phyloP scores from a whole-genome alignment of 257 asterid genomes.

The Solanum pennellii region DNA sequence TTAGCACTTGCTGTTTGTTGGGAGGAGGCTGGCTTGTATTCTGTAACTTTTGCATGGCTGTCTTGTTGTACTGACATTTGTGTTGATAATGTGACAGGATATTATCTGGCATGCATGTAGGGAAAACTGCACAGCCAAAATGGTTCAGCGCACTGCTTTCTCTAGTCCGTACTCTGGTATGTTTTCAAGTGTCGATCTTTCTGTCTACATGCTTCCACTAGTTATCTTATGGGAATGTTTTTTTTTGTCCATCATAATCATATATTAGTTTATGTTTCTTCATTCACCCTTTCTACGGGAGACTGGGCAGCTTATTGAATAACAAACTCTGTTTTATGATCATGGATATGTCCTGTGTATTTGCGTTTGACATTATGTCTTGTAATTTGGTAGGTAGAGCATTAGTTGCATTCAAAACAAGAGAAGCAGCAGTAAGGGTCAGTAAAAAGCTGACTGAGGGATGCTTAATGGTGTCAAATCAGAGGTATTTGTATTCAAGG shows the following conservation, averaged over 20 bases:
- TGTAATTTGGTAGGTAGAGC: conserved; percentile 57
- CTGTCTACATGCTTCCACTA: not conserved
- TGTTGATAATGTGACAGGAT: conserved; percentile 41
- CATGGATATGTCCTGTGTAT: not conserved
- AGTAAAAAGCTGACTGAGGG: conserved; percentile 30
- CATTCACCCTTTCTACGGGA: not conserved
- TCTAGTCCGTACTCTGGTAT: conserved; percentile 65
- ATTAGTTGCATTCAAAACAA: conserved; percentile 42
- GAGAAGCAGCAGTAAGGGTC: conserved; percentile 45
- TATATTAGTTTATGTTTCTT: not conserved
- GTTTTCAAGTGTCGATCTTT: not conserved
- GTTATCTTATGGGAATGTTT: not conserved
- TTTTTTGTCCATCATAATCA: not conserved
- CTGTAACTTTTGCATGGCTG: not conserved
- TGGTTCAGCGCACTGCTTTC: conserved; percentile 49
- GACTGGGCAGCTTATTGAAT: not conserved
- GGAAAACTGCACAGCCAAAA: conserved; percentile 46
- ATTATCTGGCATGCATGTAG: conserved; percentile 53
- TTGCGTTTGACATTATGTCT: not conserved
- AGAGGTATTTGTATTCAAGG: conserved; percentile 30
- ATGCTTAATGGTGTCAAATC: conserved; percentile 61
- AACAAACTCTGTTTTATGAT: not conserved
- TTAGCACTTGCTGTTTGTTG: not conserved
- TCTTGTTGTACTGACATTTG: not conserved
- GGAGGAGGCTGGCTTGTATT: not conserved